Evolutionary conservation across 176 grass and related monocot species (phyloP).

Genomic region (Oryza officinalis): DNA sequence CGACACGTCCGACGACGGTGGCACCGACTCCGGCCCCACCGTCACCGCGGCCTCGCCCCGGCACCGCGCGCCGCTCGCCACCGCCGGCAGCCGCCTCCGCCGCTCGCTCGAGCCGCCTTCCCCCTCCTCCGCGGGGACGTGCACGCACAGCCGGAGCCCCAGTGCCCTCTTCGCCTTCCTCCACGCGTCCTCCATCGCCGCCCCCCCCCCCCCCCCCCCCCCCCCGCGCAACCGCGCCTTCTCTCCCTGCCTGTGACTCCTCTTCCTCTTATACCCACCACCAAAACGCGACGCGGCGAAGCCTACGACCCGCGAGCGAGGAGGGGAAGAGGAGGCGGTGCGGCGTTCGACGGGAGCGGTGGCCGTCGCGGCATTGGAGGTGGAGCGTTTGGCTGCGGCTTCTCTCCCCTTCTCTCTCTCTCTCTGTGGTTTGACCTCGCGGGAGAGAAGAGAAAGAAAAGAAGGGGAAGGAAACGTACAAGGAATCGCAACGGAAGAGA

Average conservation of each 20-base stretch:
- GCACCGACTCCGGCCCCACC: conserved; percentile 8
- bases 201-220: neutral
- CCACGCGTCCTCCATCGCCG: conserved; percentile 72
- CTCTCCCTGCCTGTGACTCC: too few relatives aligned
- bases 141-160: conserved; percentile 52
- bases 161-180: conserved; percentile 70
- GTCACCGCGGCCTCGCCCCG: conserved; percentile 11
- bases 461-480: neutral
- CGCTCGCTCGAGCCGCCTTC: neutral
- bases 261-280: neutral
- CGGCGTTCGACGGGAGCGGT: conserved; percentile 11
- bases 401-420: neutral
- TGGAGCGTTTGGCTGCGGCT: conserved; percentile 37
- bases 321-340: neutral
- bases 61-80: neutral
- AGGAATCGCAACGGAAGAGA: conserved; percentile 6
- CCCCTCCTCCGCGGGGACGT: conserved; percentile 4
- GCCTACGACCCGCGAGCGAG: neutral
- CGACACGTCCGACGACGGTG: neutral
- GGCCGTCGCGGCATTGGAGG: conserved; percentile 18
- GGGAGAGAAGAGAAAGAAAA: neutral
- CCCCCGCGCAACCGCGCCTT: neutral
- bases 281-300: neutral
- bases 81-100: neutral
- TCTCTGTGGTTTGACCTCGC: conserved; percentile 36